Conservation (phyloP, 2,329 filamentous ascomycete species). For the Trichophyton verrucosum region DNA sequence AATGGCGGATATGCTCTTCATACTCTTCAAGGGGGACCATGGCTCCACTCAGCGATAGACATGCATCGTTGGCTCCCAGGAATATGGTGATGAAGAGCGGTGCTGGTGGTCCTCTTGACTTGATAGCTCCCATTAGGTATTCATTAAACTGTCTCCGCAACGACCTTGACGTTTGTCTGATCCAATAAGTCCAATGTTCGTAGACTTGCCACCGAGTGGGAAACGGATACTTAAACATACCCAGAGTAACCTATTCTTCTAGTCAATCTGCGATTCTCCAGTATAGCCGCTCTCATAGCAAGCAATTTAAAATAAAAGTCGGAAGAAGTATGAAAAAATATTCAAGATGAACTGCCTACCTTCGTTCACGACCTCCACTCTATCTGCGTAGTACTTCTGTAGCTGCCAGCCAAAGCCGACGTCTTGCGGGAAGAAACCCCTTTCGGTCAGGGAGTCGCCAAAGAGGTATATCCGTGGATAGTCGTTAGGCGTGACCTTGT, state of each 20-base stretch:
- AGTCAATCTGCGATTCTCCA: background rate
- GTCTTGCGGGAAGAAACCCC: slow-evolving; percentile 11
- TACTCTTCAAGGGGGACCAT: slow-evolving; percentile 24
- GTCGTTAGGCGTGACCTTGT: slow-evolving; percentile 6
- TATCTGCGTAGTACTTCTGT: slow-evolving; percentile 14
- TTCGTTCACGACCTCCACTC: slow-evolving; percentile 16
- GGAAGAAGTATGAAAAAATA: background rate
- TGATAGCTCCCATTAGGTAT: slow-evolving; percentile 8
- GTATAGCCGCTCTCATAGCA: no score
- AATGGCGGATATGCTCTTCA: slow-evolving; percentile 25
- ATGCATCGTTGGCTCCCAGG: slow-evolving; percentile 31
- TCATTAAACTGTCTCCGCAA: slow-evolving; percentile 11
- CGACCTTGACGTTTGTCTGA: slow-evolving; percentile 12
- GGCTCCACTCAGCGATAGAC: slow-evolving; percentile 16
- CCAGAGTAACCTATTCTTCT: slow-evolving; percentile 12
- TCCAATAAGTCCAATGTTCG: background rate
- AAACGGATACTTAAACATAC: slow-evolving; percentile 7
- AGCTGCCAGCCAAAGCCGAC: slow-evolving; percentile 14
- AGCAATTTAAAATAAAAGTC: background rate
- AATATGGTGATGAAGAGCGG: slow-evolving; percentile 31
- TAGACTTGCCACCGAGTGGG: background rate
- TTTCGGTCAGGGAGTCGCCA: slow-evolving; percentile 16
- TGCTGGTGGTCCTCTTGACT: slow-evolving; percentile 12
- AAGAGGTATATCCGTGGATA: slow-evolving; percentile 17
- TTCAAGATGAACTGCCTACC: slow-evolving; percentile 5